Conservation (phyloP, 2,329 filamentous ascomycete genomes). For the Apiospora hydei region DNA sequence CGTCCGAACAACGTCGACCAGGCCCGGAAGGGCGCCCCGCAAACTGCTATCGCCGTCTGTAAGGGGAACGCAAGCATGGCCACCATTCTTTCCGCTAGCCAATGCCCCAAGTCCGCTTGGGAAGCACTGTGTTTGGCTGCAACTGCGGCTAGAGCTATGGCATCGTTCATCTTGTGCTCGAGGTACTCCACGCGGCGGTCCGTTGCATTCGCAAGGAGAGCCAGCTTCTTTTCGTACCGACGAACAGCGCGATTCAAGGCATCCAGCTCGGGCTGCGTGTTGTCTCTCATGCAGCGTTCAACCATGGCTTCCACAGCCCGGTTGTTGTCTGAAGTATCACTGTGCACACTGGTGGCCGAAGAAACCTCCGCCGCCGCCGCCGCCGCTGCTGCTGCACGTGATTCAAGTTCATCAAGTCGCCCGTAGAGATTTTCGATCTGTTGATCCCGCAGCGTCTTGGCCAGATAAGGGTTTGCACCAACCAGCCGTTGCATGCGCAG, state of each 20-base stretch:
- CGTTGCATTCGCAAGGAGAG: slow-evolving; percentile 75
- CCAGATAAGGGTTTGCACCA: slow-evolving; percentile 55
- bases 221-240: slow-evolving; percentile 88
- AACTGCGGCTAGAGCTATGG: slow-evolving; percentile 80
- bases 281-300: slow-evolving; percentile 36
- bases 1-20: slow-evolving; percentile 43
- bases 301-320: slow-evolving; percentile 23
- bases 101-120: slow-evolving; percentile 46
- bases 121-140: slow-evolving; percentile 63
- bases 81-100: slow-evolving; percentile 47
- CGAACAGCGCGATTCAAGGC: slow-evolving; percentile 87
- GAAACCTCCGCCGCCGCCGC: slow-evolving; percentile 33
- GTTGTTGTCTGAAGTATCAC: slow-evolving; percentile 34
- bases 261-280: slow-evolving; percentile 62
- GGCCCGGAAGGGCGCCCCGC: slow-evolving; percentile 53
- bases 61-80: slow-evolving; percentile 51
- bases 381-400: slow-evolving; percentile 51
- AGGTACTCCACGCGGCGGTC: slow-evolving; percentile 77
- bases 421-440: slow-evolving; percentile 65
- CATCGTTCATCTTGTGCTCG: slow-evolving; percentile 76
- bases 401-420: slow-evolving; percentile 75
- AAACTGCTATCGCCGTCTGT: slow-evolving; percentile 46
- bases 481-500: slow-evolving; percentile 82
- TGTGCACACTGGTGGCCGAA: slow-evolving; percentile 34
- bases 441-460: slow-evolving; percentile 45